These are phyloP conservation scores for Elymus sibiricus DNA, from an alignment of 176 grass and related monocot species.

Conservation along the genomic window DNA sequence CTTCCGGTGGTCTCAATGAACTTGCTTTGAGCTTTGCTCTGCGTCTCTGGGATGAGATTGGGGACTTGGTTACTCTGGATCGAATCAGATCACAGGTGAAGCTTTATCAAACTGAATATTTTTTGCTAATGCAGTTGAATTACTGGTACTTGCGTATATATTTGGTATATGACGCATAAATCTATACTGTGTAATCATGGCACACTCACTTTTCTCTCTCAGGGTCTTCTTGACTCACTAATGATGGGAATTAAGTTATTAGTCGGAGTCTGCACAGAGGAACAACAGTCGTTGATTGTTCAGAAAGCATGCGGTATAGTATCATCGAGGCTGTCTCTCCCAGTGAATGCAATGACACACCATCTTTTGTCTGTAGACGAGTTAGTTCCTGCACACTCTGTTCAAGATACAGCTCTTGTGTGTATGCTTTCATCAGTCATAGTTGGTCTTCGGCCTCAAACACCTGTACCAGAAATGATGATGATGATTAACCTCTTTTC, in stretches of 20 bases:
- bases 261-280: constrained; percentile 57
- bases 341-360: constrained; percentile 35
- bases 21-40: constrained; percentile 58
- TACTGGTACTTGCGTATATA: neutral
- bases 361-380: constrained; percentile 35
- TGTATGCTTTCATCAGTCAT: constrained; percentile 77
- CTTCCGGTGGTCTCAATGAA: constrained; percentile 48
- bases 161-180: constrained; percentile 8
- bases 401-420: constrained; percentile 53
- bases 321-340: constrained; percentile 36
- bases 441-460: constrained; percentile 65
- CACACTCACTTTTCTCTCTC: constrained; percentile 25
- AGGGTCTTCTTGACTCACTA: constrained; percentile 69
- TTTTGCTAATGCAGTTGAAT: constrained; percentile 12
- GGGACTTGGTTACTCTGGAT: constrained; percentile 35
- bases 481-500: constrained; percentile 57
- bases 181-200: constrained; percentile 12
- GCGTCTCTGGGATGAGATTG: constrained; percentile 63
- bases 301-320: constrained; percentile 65
- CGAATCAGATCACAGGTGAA: constrained; percentile 52
- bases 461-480: constrained; percentile 59
- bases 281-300: constrained; percentile 75
- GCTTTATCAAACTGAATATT: constrained; percentile 9
- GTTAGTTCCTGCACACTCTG: constrained; percentile 38
- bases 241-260: constrained; percentile 84